Base-by-base conservation (phyloP, 2,329 filamentous ascomycete genomes). In the Bipolaris bicolor region DNA sequence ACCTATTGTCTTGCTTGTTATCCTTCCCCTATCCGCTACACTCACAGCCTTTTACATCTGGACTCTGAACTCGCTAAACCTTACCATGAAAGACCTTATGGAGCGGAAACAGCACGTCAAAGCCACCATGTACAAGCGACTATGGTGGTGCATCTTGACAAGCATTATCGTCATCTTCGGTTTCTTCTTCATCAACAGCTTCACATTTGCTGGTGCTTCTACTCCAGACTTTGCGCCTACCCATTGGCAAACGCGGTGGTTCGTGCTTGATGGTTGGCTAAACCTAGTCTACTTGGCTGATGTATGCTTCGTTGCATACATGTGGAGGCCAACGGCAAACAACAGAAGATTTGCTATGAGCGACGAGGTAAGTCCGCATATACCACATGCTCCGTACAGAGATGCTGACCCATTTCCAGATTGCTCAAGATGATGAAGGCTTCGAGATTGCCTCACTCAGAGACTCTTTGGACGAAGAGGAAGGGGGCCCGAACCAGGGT, bases 161-260 rank as follows among this genome's bases (percentile, higher is more conserved):
- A 96, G 90, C 75, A 96, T 99, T 73, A 80, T 98, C 47, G 91
- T 98, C 67, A 97, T 98, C 67, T 99, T 99, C 69, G 92, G 84
- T 55, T 99, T 99, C 81, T 97, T 99, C 83, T 98, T 99, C 82
- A 88, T 98, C 82, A 98, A 97, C 82, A 96, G 91, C 67, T 92
- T 97, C 78, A 92, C 91, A 0, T 97, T 99, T 75, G 94, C 93
- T 47, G 93, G 92, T 11, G 87, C 88, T 46, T 86, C 85, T 46
- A 90, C 93, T 63, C 91, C 91, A 0, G 90, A 96, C 76, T 99
- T 96, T 75, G 92, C 97, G 4, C 95, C 95, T 1, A 91, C 91
- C 67, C 94, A 99, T 78, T 99, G 95, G 95, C 94, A 97, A 80
- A 93, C 91, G 4, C 83, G 95, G 58, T 99, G 95, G 95, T 99